These are phyloP conservation scores for Diutina pseudorugosa DNA, from an alignment of 1,139 yeast genomes.

Conservation along the genomic window DNA sequence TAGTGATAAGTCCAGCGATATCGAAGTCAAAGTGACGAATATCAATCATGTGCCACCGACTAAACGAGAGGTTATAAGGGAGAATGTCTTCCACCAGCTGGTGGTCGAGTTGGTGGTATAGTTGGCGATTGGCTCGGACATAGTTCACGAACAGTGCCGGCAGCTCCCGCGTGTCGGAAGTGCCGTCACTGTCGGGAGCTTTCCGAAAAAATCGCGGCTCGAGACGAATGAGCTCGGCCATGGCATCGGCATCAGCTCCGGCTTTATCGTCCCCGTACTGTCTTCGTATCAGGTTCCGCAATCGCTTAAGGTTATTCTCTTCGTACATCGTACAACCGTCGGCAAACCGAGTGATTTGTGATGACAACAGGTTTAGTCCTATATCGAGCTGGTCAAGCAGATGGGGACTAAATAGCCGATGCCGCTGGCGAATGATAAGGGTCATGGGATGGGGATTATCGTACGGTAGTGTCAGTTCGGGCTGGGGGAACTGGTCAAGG, in stretches of 20 bases:
- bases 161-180: neutral
- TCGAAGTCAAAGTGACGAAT: neutral
- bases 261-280: neutral
- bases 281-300: neutral
- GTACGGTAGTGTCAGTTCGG: neutral
- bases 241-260: too few relatives aligned
- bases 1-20: neutral
- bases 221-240: neutral
- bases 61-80: neutral
- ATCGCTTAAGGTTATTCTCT: neutral
- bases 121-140: neutral
- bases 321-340: neutral
- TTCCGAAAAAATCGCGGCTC: neutral
- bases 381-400: neutral
- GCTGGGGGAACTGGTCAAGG: neutral
- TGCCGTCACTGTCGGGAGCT: neutral
- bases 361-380: neutral
- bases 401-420: neutral
- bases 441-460: neutral
- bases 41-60: neutral
- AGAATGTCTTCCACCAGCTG: neutral
- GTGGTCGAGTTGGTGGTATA: neutral
- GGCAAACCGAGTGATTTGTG: neutral
- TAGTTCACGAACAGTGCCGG: neutral
- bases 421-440: neutral